Conservation (phyloP, 2,329 filamentous ascomycete species). For the Beauveria pseudobassiana region DNA sequence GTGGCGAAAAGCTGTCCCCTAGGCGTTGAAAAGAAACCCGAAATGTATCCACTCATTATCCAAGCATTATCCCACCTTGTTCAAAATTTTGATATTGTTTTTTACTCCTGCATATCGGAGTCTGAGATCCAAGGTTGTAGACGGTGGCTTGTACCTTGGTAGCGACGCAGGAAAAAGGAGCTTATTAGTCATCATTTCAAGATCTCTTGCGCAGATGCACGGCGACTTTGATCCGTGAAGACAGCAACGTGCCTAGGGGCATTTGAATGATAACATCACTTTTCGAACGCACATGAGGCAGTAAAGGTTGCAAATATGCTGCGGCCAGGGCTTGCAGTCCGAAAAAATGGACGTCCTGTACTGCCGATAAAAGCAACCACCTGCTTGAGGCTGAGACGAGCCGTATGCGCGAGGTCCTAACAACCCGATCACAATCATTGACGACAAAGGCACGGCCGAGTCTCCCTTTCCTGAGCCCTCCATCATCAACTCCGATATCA, state of each 20-base stretch:
- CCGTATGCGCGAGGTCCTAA: conserved; percentile 20
- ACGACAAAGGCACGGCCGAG: conserved; percentile 26
- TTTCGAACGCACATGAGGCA: background rate
- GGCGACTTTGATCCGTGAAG: background rate
- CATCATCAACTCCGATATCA: conserved; percentile 42
- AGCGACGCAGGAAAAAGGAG: conserved; percentile 2
- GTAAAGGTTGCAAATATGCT: conserved; percentile 16
- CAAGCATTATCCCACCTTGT: conserved; percentile 11
- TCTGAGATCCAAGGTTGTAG: background rate
- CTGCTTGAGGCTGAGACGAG: background rate
- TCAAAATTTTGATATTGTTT: background rate
- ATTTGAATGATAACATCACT: background rate
- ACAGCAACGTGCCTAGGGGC: background rate
- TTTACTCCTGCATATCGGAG: background rate
- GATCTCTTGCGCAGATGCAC: background rate
- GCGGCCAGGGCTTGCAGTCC: conserved; percentile 32
- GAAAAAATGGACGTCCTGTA: conserved; percentile 21
- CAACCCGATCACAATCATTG: conserved; percentile 21
- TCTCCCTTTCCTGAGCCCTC: conserved; percentile 43
- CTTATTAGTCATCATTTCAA: conserved; percentile 14
- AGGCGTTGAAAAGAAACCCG: conserved; percentile 36
- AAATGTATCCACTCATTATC: conserved; percentile 37
- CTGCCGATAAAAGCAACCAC: conserved; percentile 13
- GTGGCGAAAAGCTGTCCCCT: conserved; percentile 61
- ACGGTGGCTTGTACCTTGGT: background rate